Evolutionary conservation across 2,329 filamentous ascomycete genomes (phyloP).

Genomic region (Penicillium sp.): DNA sequence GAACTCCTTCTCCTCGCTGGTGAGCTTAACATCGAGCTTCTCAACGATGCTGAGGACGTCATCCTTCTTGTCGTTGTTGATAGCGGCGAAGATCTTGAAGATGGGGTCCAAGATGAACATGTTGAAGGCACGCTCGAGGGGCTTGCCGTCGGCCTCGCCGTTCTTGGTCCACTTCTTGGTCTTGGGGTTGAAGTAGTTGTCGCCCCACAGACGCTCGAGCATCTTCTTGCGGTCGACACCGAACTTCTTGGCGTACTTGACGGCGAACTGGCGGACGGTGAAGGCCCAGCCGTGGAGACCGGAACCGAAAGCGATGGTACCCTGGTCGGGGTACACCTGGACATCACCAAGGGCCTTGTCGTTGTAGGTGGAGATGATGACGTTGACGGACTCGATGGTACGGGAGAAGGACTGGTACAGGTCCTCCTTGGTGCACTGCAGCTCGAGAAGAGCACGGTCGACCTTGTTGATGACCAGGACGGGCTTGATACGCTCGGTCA

Average conservation of each 20-base stretch:
- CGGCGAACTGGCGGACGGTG: constrained; percentile 95
- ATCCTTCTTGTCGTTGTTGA: constrained; percentile 99
- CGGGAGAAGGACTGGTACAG: constrained; percentile 99
- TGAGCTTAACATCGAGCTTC: constrained; percentile 94
- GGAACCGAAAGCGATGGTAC: constrained; percentile 97
- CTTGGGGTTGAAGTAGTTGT: constrained; percentile 99
- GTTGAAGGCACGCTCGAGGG: constrained; percentile 97
- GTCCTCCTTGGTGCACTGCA: constrained; percentile 98
- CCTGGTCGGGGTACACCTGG: constrained; percentile 96
- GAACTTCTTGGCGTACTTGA: constrained; percentile 98
- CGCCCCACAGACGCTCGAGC: constrained; percentile 99
- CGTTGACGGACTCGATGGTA: constrained; percentile 99
- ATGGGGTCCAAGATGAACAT: constrained; percentile 99
- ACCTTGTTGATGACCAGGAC: constrained; percentile 99
- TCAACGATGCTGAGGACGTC: constrained; percentile 75
- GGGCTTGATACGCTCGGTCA: constrained; percentile 99
- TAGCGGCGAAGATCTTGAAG: constrained; percentile 93
- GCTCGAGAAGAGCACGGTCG: constrained; percentile 97
- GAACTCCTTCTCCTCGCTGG: constrained; percentile 77
- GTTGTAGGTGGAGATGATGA: constrained; percentile 98
- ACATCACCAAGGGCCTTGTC: constrained; percentile 96
- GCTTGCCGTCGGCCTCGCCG: constrained; percentile 74
- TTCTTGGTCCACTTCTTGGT: constrained; percentile 99
- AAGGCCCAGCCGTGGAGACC: constrained; percentile 99
- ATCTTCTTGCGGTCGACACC: constrained; percentile 99